Evolutionary conservation across 495 filamentous ascomycete genomes (phyloP).

Genomic region (Aspergillus nidulans): DNA sequence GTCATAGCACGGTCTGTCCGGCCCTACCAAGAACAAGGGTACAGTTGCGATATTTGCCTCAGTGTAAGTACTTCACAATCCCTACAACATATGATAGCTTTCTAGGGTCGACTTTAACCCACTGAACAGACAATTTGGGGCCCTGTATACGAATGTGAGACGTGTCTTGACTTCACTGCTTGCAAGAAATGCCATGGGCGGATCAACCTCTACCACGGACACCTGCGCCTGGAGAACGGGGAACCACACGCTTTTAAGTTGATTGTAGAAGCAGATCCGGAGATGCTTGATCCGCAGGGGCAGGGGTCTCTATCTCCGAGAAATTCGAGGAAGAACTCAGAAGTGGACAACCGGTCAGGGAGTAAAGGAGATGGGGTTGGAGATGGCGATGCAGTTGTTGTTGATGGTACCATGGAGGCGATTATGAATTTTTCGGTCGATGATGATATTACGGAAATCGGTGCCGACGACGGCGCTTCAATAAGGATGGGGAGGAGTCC

Average conservation of each 20-base stretch:
- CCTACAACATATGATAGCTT: not conserved
- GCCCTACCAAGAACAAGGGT: not conserved
- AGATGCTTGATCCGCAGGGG: not conserved
- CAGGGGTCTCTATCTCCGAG: not conserved
- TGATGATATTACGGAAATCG: not conserved
- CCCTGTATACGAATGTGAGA: not conserved
- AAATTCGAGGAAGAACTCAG: not conserved
- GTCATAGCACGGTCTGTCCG: not conserved
- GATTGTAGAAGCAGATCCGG: not conserved
- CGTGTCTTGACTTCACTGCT: not conserved
- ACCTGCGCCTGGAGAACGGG: not conserved
- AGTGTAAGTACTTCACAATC: not conserved
- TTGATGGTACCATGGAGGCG: not conserved
- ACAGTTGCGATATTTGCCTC: not conserved
- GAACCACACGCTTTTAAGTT: not conserved
- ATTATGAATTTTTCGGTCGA: not conserved
- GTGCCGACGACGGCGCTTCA: too few species aligned
- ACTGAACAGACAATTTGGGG: not conserved
- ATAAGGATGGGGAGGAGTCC: too few species aligned
- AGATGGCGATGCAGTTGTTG: not conserved
- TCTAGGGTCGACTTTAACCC: not conserved
- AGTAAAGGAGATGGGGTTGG: not conserved
- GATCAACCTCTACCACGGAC: not conserved
- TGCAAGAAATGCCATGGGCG: constrained; percentile 1
- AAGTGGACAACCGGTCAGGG: not conserved